These are phyloP conservation scores for Berberis vulgaris DNA, from an alignment of 164 flowering plant genomes.

Conservation along the genomic window DNA sequence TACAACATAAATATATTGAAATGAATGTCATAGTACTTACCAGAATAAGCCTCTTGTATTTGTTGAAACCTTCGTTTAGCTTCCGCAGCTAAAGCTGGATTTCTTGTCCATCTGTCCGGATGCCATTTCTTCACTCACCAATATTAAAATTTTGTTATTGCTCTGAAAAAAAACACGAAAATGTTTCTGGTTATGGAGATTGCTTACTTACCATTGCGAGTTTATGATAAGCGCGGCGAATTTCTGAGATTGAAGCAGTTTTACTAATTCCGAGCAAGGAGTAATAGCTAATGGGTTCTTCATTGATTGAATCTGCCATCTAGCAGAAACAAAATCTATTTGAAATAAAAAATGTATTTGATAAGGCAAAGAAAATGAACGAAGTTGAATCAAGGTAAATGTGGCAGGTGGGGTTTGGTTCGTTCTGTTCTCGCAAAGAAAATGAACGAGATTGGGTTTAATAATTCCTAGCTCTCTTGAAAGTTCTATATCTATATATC, in stretches of 20 bases:
- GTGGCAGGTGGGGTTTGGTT: no score
- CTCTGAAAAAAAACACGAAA: not conserved
- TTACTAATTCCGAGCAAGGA: conserved; percentile 10
- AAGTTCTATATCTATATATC: no score
- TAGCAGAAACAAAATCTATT: no score
- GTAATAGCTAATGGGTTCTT: conserved; percentile 6
- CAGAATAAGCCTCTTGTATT: conserved; percentile 89
- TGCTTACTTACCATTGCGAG: conserved; percentile 20
- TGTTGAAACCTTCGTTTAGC: conserved; percentile 76
- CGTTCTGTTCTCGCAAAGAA: no score
- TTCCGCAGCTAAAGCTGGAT: conserved; percentile 41
- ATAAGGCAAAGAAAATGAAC: not conserved
- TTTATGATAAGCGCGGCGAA: conserved; percentile 25
- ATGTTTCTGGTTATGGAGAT: no score
- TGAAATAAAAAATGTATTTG: no score
- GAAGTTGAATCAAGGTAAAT: no score
- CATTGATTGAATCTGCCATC: not conserved
- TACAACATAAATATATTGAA: no score
- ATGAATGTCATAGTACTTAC: conserved; percentile 16
- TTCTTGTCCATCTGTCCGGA: conserved; percentile 69
- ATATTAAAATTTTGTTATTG: not conserved
- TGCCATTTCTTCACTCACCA: conserved; percentile 66
- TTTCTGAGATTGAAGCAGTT: conserved; percentile 16
- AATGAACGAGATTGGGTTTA: no score
- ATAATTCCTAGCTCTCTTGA: no score